Evolutionary conservation across 2,329 filamentous ascomycete genomes (phyloP), one percentile per base, ranked within the genome.

Genomic region (Neocucurbitaria cava): DNA sequence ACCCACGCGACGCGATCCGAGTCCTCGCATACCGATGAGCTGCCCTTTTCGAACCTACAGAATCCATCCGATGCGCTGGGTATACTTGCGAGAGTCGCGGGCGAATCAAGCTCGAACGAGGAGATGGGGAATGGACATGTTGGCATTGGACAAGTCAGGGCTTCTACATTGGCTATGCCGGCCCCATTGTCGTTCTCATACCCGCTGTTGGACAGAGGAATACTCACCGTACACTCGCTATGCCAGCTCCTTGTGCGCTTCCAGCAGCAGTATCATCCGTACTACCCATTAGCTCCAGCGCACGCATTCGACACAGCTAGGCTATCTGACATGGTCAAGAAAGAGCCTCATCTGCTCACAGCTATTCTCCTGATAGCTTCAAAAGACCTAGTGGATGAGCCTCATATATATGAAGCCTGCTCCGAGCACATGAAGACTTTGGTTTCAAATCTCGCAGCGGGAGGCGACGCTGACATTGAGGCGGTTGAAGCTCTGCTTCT

Each of bases 361-460:
- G 88, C 88, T 0, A 85, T 91, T 2, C 77, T 91, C 3, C 87
- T 88, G 1, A 87, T 91, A 44, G 85, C 87, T 3, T 89, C 88
- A 7, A 89, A 90, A 71, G 88, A 91, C 64, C 76, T 89, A n/a
- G 81, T 83, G 1, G 82, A 87, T 5, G 84, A 88, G 63, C 83
- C 85, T 2, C 79, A 84, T 41, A 82, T 88, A 0, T 88, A 89
- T 62, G 84, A 86, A 58, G 82, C 85, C 36, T 90, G 88, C 66
- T 86, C 87, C 18, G 83, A 85, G 51, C 84, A 90, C 61, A 91
- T 90, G 87, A 87, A 89, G 61, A 82, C 82, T 26, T 77, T 90
- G 15, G 85, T 91, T 7, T 88, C 87, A 0, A 82, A 83, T 30
- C 82, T 91, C 17, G 83, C 88, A 18, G 87, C 87, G 43, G 87